These are phyloP conservation scores for Fistulinella cinereoalba DNA, from an alignment of 1,284 basidiomycete species.

Conservation along the genomic window DNA sequence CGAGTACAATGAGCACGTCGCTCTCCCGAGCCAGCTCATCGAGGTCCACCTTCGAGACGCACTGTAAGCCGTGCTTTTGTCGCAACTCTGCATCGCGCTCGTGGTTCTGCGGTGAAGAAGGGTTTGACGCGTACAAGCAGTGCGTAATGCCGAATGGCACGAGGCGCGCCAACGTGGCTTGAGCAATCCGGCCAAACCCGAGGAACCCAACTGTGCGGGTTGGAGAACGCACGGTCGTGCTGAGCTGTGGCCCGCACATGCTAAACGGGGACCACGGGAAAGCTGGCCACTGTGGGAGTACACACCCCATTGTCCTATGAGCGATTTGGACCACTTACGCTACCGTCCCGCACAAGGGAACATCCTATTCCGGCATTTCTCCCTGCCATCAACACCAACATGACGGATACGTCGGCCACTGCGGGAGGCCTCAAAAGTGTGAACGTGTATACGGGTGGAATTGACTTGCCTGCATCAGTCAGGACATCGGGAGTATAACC, in stretches of 20 bases:
- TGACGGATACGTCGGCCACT: slow-evolving; percentile 87
- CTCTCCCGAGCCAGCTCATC: slow-evolving; percentile 69
- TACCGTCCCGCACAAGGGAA: slow-evolving; percentile 63
- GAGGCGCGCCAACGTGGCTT: slow-evolving; percentile 74
- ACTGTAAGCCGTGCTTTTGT: slow-evolving; percentile 45
- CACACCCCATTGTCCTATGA: background rate
- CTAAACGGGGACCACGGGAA: slow-evolving; percentile 80
- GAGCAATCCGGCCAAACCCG: slow-evolving; percentile 91
- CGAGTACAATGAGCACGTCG: slow-evolving; percentile 83
- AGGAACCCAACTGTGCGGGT: slow-evolving; percentile 82
- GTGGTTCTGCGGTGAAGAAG: slow-evolving; percentile 42
- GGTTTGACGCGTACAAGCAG: slow-evolving; percentile 63
- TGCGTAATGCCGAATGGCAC: slow-evolving; percentile 73
- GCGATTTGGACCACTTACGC: slow-evolving; percentile 41
- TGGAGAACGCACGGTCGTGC: slow-evolving; percentile 49
- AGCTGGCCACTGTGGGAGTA: slow-evolving; percentile 47
- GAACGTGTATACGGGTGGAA: background rate
- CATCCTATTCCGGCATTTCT: slow-evolving; percentile 70
- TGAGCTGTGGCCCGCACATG: slow-evolving; percentile 78
- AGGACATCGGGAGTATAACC: slow-evolving; percentile 93
- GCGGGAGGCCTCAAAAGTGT: background rate
- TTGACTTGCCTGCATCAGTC: slow-evolving; percentile 71
- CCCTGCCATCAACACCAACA: slow-evolving; percentile 89
- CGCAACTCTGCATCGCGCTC: slow-evolving; percentile 54
- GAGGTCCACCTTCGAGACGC: slow-evolving; percentile 59